These are phyloP conservation scores for Chlamydomonas applanata DNA, from an alignment of 139 green algal species.

Conservation along the genomic window DNA sequence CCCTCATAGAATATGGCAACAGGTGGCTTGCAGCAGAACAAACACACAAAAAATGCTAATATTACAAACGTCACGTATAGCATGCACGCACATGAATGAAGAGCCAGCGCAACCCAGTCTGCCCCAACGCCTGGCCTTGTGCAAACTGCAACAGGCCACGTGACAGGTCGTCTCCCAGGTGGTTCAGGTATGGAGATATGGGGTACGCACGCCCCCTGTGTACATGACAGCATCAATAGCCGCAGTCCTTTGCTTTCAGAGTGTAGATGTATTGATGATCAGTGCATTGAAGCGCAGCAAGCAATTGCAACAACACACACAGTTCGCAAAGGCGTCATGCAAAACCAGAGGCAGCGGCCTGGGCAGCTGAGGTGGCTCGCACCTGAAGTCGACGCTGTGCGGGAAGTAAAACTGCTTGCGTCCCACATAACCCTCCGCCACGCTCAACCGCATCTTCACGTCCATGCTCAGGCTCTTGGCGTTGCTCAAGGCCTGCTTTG, in stretches of 20 bases:
- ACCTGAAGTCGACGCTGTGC: conserved; percentile 92
- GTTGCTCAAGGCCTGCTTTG: not conserved
- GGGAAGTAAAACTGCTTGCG: conserved; percentile 77
- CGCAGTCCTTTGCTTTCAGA: too few relatives aligned
- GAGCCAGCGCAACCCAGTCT: conserved; percentile 80
- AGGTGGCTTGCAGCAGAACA: not conserved
- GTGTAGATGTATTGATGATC: too few relatives aligned
- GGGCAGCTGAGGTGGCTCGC: not conserved
- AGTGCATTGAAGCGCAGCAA: too few relatives aligned
- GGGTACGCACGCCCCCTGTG: conserved; percentile 90
- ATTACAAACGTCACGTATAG: not conserved
- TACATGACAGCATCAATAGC: too few relatives aligned
- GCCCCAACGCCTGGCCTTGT: conserved; percentile 68
- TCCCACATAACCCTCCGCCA: conserved; percentile 24
- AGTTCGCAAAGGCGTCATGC: too few relatives aligned
- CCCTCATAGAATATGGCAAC: not conserved
- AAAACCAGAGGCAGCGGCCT: conserved; percentile 1
- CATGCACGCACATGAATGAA: conserved; percentile 32
- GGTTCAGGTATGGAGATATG: conserved; percentile 92
- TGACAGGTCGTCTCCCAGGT: conserved; percentile 86
- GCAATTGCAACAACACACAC: too few relatives aligned
- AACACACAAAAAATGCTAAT: too few relatives aligned
- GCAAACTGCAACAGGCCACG: conserved; percentile 87
- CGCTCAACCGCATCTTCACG: conserved; percentile 32
- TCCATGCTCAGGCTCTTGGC: conserved; percentile 32